Percentiles rank a stretch among this genome's conserved stretches.
Conservation (phyloP, 2,329 filamentous ascomycete genomes). For the Paraconiothyrium brasiliense region DNA sequence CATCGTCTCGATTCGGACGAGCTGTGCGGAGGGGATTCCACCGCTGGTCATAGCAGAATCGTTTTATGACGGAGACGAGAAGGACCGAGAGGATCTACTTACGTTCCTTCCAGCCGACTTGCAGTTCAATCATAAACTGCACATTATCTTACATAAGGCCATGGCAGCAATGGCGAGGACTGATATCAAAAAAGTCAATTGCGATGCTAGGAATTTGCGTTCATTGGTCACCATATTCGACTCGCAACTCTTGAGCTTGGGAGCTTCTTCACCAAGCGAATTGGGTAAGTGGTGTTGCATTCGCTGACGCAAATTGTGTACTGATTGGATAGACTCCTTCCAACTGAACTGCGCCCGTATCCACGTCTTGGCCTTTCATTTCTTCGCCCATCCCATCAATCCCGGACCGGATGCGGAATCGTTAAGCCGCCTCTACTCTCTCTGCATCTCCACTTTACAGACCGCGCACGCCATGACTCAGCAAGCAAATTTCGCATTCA, state of each 20-base stretch:
- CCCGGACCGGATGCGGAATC: constrained; percentile 39
- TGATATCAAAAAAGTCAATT: constrained; percentile 42
- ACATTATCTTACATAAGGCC: constrained; percentile 44
- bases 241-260: constrained; percentile 43
- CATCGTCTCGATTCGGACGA: constrained; percentile 47
- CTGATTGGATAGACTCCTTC: constrained; percentile 40
- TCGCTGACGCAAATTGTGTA: background rate
- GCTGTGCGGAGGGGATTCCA: constrained; percentile 36
- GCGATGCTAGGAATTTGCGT: constrained; percentile 42
- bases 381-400: constrained; percentile 43
- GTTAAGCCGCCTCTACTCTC: constrained; percentile 41
- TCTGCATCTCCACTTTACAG: constrained; percentile 44
- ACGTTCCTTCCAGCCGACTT: constrained; percentile 41
- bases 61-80: constrained; percentile 45
- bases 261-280: constrained; percentile 41
- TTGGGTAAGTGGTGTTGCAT: constrained; percentile 33
- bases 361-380: constrained; percentile 48
- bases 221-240: constrained; percentile 49
- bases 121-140: constrained; percentile 46
- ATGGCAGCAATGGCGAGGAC: constrained; percentile 46
- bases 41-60: constrained; percentile 44
- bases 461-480: constrained; percentile 33
- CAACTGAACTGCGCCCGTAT: constrained; percentile 48
- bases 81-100: constrained; percentile 45
- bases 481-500: constrained; percentile 35